Conservation (phyloP, 1,139 yeast genomes). For the Candida pseudoviswanathii region DNA sequence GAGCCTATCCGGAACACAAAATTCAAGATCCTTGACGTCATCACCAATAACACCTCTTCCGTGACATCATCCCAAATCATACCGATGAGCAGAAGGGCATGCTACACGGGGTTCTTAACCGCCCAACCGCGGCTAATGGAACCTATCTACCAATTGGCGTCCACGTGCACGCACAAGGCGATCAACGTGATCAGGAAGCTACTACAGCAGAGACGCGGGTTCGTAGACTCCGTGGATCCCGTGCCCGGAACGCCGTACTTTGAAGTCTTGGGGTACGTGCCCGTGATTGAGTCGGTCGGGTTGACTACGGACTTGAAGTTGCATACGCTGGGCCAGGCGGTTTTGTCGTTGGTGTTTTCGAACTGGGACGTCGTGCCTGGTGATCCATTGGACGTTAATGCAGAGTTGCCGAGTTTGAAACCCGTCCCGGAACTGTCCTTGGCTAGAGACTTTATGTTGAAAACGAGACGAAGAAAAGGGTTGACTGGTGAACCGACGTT, state of each 20-base stretch:
- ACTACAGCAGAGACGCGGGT: conserved; percentile 64
- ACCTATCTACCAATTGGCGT: conserved; percentile 70
- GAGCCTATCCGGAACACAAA: conserved; percentile 75
- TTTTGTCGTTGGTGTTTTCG: conserved; percentile 64
- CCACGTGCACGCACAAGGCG: conserved; percentile 55
- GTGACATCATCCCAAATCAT: conserved; percentile 69
- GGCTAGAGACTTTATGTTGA: conserved; percentile 87
- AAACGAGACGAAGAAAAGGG: conserved; percentile 88
- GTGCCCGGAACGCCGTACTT: conserved; percentile 77
- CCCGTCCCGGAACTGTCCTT: conserved; percentile 72
- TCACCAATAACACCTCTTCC: conserved; percentile 32
- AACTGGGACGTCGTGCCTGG: conserved; percentile 88
- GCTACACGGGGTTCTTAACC: conserved; percentile 77
- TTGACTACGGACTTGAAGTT: conserved; percentile 83
- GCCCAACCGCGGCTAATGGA: conserved; percentile 83
- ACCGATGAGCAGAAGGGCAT: conserved; percentile 82
- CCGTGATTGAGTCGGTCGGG: conserved; percentile 90
- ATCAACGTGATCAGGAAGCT: conserved; percentile 49
- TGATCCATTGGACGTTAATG: conserved; percentile 76
- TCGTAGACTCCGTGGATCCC: conserved; percentile 43
- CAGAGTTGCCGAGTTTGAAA: conserved; percentile 65
- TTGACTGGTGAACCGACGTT: conserved; percentile 76
- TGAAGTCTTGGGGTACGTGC: conserved; percentile 65
- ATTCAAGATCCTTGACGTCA: conserved; percentile 70
- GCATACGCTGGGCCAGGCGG: conserved; percentile 77